Evolutionary conservation across 192 early-diverging fungal species (phyloP).

Genomic region (Jimgerdemannia lactiflua): DNA sequence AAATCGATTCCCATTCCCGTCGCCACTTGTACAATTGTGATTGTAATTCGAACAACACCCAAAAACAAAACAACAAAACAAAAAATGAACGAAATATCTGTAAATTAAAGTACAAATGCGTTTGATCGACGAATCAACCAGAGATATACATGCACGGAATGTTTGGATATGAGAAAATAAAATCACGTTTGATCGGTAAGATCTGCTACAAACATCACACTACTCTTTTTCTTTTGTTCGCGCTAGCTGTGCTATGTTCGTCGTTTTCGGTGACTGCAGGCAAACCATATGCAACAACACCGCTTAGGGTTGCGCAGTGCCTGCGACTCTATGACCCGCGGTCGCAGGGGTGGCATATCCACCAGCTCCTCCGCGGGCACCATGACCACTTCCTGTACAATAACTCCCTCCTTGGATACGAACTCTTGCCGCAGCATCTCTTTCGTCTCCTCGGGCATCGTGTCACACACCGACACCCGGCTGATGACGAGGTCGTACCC

Average conservation of each 20-base stretch:
- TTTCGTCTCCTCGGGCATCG: background rate
- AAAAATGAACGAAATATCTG: too few relatives aligned
- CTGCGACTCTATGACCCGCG: background rate
- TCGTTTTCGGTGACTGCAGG: background rate
- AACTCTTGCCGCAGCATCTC: background rate
- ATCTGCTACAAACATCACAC: too few relatives aligned
- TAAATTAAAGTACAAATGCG: too few relatives aligned
- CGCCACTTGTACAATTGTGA: too few relatives aligned
- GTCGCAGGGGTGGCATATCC: background rate
- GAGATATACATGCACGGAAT: too few relatives aligned
- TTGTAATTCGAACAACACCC: too few relatives aligned
- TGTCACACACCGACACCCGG: background rate
- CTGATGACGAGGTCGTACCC: background rate
- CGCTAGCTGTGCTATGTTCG: background rate
- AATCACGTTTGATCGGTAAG: too few relatives aligned
- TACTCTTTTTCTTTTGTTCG: too few relatives aligned
- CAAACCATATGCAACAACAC: background rate
- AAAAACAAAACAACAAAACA: too few relatives aligned
- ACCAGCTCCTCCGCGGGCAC: background rate
- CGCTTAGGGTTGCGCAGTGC: background rate
- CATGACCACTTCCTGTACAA: background rate
- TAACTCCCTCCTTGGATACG: background rate
- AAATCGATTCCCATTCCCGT: too few relatives aligned
- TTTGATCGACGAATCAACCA: too few relatives aligned
- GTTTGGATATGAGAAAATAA: too few relatives aligned